phyloP scores from a whole-genome alignment of 345 rosid species.

The Linum tenue region DNA sequence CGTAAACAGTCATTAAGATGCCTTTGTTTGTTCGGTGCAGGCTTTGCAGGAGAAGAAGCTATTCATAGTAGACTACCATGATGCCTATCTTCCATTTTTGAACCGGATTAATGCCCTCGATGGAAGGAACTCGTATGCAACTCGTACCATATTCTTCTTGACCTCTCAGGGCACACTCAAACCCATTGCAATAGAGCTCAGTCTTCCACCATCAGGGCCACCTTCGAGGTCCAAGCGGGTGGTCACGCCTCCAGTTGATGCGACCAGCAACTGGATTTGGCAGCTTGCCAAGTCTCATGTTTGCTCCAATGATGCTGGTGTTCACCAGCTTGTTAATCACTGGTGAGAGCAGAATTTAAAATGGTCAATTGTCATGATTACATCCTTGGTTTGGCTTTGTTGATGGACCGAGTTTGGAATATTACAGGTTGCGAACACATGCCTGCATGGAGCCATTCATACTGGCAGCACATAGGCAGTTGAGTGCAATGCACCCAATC shows the following conservation, averaged over 20 bases:
- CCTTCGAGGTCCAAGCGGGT: slow-evolving; percentile 56
- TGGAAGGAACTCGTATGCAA: slow-evolving; percentile 82
- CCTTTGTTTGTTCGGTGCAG: slow-evolving; percentile 25
- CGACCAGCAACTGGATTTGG: slow-evolving; percentile 88
- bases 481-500: slow-evolving; percentile 93
- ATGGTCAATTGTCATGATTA: neutral
- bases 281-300: slow-evolving; percentile 95
- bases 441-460: slow-evolving; percentile 87
- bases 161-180: slow-evolving; percentile 63
- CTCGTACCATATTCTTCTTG: slow-evolving; percentile 72
- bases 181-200: slow-evolving; percentile 88
- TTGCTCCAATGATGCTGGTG: slow-evolving; percentile 84
- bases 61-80: slow-evolving; percentile 76
- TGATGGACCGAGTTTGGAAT: neutral
- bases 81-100: slow-evolving; percentile 72
- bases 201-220: slow-evolving; percentile 47
- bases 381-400: neutral
- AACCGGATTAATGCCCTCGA: slow-evolving; percentile 74
- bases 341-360: slow-evolving; percentile 30
- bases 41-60: slow-evolving; percentile 67
- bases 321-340: slow-evolving; percentile 86
- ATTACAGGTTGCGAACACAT: slow-evolving; percentile 66
- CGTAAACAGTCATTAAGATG: neutral
- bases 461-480: slow-evolving; percentile 82
- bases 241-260: slow-evolving; percentile 65